Evolutionary conservation across 768 basidiomycete species (phyloP).

Genomic region (Naganishia kalamii): DNA sequence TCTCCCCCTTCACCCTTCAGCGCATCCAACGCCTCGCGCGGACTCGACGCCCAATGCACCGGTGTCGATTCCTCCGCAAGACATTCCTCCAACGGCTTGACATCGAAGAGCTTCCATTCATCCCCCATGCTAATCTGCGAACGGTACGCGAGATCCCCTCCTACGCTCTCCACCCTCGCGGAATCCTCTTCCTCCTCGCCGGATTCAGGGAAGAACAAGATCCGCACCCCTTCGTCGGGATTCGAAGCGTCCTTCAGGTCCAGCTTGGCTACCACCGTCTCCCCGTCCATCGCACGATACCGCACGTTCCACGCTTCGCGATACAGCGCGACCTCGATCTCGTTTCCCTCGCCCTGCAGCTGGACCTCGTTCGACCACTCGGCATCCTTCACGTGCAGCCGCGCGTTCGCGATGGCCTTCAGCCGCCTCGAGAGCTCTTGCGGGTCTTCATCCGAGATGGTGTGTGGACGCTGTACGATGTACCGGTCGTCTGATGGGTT

Average conservation of each 20-base stretch:
- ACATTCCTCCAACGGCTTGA: constrained; percentile 2
- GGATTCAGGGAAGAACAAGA: neutral
- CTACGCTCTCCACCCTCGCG: neutral
- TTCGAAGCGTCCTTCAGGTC: neutral
- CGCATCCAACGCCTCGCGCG: neutral
- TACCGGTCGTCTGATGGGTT: constrained; percentile 8
- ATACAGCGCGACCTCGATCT: constrained; percentile 5
- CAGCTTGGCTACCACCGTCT: constrained; percentile 14
- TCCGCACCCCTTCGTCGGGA: neutral
- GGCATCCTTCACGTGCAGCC: neutral
- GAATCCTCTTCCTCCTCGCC: neutral
- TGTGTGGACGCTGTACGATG: constrained; percentile 17
- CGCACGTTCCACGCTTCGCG: neutral
- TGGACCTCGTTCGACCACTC: constrained; percentile 1
- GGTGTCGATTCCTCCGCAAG: neutral
- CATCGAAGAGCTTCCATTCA: constrained; percentile 19
- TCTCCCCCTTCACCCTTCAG: neutral
- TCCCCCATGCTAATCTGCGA: constrained; percentile 2
- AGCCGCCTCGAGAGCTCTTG: neutral
- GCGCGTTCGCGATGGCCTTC: neutral
- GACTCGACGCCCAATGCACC: neutral
- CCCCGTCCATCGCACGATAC: constrained; percentile 12
- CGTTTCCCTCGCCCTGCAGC: constrained; percentile 15
- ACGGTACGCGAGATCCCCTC: neutral
- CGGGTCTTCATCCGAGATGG: neutral